Evolutionary conservation across 257 asterid species (phyloP), one percentile per base, ranked within the genome.

Genomic region (Solanum megistacrolobum): DNA sequence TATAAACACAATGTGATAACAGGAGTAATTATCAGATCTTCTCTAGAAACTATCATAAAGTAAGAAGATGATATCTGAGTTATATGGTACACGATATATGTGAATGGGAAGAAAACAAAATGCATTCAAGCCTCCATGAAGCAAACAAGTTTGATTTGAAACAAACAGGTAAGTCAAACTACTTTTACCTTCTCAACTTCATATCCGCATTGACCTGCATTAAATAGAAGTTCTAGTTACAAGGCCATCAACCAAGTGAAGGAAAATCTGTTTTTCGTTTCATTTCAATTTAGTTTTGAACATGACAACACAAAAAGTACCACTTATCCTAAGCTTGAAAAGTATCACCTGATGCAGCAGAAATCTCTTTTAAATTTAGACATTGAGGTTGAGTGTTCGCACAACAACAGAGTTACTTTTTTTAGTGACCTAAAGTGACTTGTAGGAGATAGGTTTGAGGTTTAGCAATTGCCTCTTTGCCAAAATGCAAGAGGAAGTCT

Each of bases 171-270:
- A 62, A 87, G 43, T 86, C 71, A 72, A 48, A 87, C 46, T 35
- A 66, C 4, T 65, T 88, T 92, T 91, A 94, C 99, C 96, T 93
- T 96, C 89, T 97, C 94, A 58, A 95, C 93, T 91, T 93, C 92
- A 89, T 93, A 91, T 84, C 95, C 96, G 85, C 98, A 95, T 91
- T 96, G 96, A 92, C 98, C 99, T 96, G 98, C 87, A 75, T 73
- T 27, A 83, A 6, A 89, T 6, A 52, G 18, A 82, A 82, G 65
- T 32, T 82, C 86, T 29, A 82, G 71, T 48, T 48, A 82, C 69
- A 82, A 82, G 43, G 7, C 71, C 69, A 82, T 82, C 32, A 48
- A 82, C 41, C 71, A 82, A 82, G 86, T 18, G 86, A 48, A 36
- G 31, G 14, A n/a, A n/a, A n/a, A 35, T 21, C 31, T 36, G 27